Base-by-base conservation (phyloP, 2,329 filamentous ascomycete species). In the Decorospora gaudefroyi region DNA sequence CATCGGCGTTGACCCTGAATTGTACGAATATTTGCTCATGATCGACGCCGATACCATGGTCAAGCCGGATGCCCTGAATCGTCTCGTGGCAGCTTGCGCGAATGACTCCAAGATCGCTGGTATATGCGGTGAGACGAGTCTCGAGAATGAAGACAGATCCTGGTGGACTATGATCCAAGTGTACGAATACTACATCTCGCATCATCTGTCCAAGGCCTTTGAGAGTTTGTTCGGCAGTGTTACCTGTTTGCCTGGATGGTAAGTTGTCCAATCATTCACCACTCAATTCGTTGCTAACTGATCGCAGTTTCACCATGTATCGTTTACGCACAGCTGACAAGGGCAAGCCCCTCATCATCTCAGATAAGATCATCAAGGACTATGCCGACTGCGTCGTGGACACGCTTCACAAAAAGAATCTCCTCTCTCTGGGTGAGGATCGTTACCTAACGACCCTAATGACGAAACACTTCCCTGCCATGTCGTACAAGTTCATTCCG, bases 131-230 rank as follows among this genome's bases (percentile, higher is more conserved):
- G 93, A 99, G 71, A 99, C 93, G 1, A 93, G 86, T 71, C 78
- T 99, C 63, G 88, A 96, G 69, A 99, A 99, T 64, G 92, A 96
- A 70, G 90, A 96, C 62, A 82, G 86, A 57, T 91, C 86, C 62
- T 97, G 91, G 90, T 96, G 90, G 89, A 99, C 93, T 9, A 99
- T 99, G 93, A 99, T 99, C 64, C 93, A 99, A 71, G 93, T 99
- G 55, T 99, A 99, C 75, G 93, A 99, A 72, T 99, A 99, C 78
- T 99, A 91, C 72, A 99, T 99, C 67, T 97, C 93, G 19, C 93
- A 99, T 78, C 88, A 99, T 73, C 76, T 99, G 69, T 80, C 93
- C 40, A 99, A 99, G 76, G 90, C 93, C 51, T 99, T 99, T 67
- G 93, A 99, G 71, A 96, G 90, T 49, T 82, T 99, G 49, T 99